phyloP scores from a whole-genome alignment of 1,139 yeast species.

The Scheffersomyces lignicola region DNA sequence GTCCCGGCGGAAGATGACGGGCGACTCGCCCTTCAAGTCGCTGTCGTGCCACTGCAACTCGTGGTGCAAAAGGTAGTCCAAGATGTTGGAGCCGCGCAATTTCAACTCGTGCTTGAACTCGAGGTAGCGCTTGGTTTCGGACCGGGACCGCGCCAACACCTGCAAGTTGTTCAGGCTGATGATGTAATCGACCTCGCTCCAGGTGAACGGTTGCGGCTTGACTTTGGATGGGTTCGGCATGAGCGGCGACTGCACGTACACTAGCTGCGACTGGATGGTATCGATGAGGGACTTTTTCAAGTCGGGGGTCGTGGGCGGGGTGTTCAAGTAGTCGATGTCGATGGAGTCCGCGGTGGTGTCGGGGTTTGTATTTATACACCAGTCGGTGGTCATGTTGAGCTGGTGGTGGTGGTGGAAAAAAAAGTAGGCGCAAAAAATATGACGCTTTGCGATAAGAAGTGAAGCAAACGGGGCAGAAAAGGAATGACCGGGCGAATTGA shows the following conservation, averaged over 20 bases:
- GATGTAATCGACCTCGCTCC: constrained; percentile 37
- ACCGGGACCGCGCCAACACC: constrained; percentile 39
- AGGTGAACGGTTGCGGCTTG: constrained; percentile 27
- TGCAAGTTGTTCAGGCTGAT: constrained; percentile 34
- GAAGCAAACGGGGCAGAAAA: no score
- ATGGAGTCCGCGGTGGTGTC: background rate
- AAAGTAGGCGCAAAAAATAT: no score
- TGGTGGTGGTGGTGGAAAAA: no score
- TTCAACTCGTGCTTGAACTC: constrained; percentile 34
- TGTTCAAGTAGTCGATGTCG: background rate
- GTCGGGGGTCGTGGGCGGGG: constrained; percentile 3
- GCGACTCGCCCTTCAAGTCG: constrained; percentile 23
- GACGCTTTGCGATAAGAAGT: no score
- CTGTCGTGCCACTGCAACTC: constrained; percentile 37
- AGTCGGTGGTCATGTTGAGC: no score
- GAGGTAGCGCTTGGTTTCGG: constrained; percentile 32
- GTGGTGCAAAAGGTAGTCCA: constrained; percentile 36
- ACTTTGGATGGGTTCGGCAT: constrained; percentile 46
- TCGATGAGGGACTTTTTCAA: background rate
- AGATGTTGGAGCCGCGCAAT: constrained; percentile 25
- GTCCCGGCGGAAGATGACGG: constrained; percentile 15
- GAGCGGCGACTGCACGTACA: constrained; percentile 26
- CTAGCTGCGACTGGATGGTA: background rate
- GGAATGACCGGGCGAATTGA: no score
- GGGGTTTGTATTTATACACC: no score